Evolutionary conservation across 228 moss, liverwort and hornwort species (phyloP), one percentile per base, ranked within the genome.

Genomic region (Sphagnum fallax): DNA sequence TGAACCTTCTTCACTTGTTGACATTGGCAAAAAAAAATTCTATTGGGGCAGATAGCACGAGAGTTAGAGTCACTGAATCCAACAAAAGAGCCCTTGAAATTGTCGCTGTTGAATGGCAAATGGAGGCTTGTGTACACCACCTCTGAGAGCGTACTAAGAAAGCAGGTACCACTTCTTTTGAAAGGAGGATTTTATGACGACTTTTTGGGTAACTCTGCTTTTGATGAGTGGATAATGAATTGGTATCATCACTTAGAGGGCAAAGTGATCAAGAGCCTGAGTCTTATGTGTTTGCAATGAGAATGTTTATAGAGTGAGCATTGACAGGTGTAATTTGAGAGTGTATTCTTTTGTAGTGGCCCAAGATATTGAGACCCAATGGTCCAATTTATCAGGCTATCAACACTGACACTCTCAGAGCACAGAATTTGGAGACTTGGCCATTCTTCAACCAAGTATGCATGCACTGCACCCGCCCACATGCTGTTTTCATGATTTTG

Each of bases 61-160:
- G 81, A 92, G 68, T 74, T 95, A 53, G 95, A 95, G 81, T 75
- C 81, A 15, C 65, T 92, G 63, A 95, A 92, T 65, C 91, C 95
- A n/a, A 91, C 91, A 0, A 74, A 78, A 79, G 84, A 86, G 51
- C 95, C 95, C 59, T 69, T 95, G 14, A 79, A 69, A 76, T 95
- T 91, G 16, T 69, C 92, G 14, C 83, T 89, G 52, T 69, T 95
- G 0, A 84, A 84, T 79, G 95, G 95, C 64, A 95, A 91, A 69
- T 95, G 95, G 95, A 86, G 89, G 64, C 87, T 95, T 58, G 76
- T 95, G 55, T 95, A 92, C 78, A 95, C 95, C 49, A 95, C 95
- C 14, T 92, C 95, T 14, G 81, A 89, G 4, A 64, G 73, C 10
- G 74, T 89, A 15, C 53, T 95, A 18, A 89, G 89, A 72, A 91